A percentile compares a stretch with the other conserved stretches of the same genome.
phyloP scores from a whole-genome alignment of 208 protist genomes.

The Novymonas esmeraldas region DNA sequence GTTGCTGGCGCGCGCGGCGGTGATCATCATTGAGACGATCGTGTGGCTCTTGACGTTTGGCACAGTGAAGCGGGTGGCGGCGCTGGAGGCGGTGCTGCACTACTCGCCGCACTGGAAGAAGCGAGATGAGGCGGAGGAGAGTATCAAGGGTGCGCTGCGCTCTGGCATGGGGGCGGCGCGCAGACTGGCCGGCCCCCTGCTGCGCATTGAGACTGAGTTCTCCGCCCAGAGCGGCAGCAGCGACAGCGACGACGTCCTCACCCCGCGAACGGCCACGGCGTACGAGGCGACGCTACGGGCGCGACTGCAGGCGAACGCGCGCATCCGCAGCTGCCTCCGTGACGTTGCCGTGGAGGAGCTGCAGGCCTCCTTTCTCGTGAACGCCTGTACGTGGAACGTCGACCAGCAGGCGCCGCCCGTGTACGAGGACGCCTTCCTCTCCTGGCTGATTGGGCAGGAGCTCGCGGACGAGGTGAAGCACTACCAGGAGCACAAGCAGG shows the following conservation, averaged over 20 bases:
- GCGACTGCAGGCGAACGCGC: slow-evolving; percentile 34
- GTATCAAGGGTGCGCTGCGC: slow-evolving; percentile 26
- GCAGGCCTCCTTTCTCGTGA: slow-evolving; percentile 46
- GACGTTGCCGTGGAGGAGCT: slow-evolving; percentile 20
- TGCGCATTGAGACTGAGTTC: slow-evolving; percentile 56
- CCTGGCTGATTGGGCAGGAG: slow-evolving; percentile 56
- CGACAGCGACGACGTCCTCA: slow-evolving; percentile 14
- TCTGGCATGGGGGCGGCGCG: slow-evolving; percentile 29
- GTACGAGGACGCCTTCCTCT: slow-evolving; percentile 32
- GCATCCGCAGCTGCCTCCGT: slow-evolving; percentile 39
- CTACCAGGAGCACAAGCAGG: slow-evolving; percentile 34
- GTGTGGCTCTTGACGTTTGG: slow-evolving; percentile 36
- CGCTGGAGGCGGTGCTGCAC: slow-evolving; percentile 15
- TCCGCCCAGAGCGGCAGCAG: slow-evolving; percentile 16
- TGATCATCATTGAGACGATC: slow-evolving; percentile 23
- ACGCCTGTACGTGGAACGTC: slow-evolving; percentile 85
- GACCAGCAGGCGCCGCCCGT: slow-evolving; percentile 59
- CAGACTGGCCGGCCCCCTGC: slow-evolving; percentile 36
- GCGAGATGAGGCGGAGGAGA: slow-evolving; percentile 27
- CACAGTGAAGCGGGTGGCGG: slow-evolving; percentile 26
- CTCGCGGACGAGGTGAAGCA: slow-evolving; percentile 34
- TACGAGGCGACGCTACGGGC: slow-evolving; percentile 27
- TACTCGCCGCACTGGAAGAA: slow-evolving; percentile 30
- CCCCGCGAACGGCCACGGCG: slow-evolving; percentile 26
- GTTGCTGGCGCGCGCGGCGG: slow-evolving; percentile 19